Conservation (phyloP, 2,329 filamentous ascomycete species). For the Coniochaeta sp. region DNA sequence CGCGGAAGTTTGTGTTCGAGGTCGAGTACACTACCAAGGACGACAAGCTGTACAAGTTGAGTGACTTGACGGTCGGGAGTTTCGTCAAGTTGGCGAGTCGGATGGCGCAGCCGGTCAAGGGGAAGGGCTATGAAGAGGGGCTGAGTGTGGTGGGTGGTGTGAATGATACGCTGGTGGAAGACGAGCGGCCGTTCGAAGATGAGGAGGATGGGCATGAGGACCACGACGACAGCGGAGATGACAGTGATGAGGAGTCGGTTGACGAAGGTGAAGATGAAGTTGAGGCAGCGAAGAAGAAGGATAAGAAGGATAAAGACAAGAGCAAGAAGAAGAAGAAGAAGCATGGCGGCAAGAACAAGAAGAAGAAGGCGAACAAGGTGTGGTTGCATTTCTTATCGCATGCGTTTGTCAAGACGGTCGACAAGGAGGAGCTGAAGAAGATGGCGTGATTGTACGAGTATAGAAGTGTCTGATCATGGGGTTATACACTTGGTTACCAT, state of each 20-base stretch:
- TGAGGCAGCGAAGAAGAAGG: constrained; percentile 23
- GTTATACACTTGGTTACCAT: background rate
- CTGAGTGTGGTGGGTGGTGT: background rate
- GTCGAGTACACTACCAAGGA: constrained; percentile 80
- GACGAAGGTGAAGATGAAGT: constrained; percentile 17
- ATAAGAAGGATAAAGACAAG: constrained; percentile 37
- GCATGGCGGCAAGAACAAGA: constrained; percentile 43
- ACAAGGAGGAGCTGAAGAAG: constrained; percentile 55
- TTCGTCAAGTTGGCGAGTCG: constrained; percentile 72
- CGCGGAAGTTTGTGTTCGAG: constrained; percentile 63
- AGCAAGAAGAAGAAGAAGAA: constrained; percentile 35
- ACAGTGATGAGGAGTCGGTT: constrained; percentile 5
- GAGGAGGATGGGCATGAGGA: constrained; percentile 5
- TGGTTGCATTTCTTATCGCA: constrained; percentile 74
- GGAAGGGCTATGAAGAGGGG: background rate
- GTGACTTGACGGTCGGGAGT: constrained; percentile 78
- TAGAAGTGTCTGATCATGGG: background rate
- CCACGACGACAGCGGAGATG: constrained; percentile 10
- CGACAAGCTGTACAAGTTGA: constrained; percentile 66
- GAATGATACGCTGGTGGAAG: background rate
- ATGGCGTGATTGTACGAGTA: constrained; percentile 1
- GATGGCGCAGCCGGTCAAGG: constrained; percentile 51
- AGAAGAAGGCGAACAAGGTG: constrained; percentile 52
- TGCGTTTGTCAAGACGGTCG: constrained; percentile 71
- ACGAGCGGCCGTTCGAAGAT: background rate